Conservation (phyloP, 768 basidiomycete genomes). For the Termitomyces sp. region DNA sequence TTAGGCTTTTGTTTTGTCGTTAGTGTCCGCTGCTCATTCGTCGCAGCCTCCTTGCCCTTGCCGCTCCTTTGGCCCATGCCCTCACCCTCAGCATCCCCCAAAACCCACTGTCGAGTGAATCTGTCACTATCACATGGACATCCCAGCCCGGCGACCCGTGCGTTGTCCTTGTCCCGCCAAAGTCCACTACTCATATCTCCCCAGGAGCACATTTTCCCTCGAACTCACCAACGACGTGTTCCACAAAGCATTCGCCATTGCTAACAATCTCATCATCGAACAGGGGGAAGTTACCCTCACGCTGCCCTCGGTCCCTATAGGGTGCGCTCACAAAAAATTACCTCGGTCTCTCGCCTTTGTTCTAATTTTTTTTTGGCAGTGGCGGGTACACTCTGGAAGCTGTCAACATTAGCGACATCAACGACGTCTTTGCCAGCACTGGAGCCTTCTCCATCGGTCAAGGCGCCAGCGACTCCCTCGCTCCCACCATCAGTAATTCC, state of each 20-base stretch:
- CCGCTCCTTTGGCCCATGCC: conserved; percentile 44
- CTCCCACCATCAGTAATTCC: conserved; percentile 9
- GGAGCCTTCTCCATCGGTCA: conserved; percentile 38
- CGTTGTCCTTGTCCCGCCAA: conserved; percentile 15
- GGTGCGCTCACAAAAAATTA: conserved; percentile 28
- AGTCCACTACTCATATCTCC: background rate
- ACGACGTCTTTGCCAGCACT: conserved; percentile 34
- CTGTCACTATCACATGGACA: conserved; percentile 44
- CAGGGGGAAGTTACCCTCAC: conserved; percentile 27
- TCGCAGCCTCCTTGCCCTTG: conserved; percentile 36
- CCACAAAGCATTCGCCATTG: conserved; percentile 50
- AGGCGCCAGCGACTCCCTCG: conserved; percentile 7
- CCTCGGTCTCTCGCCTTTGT: background rate
- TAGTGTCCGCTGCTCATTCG: background rate
- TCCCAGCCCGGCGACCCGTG: conserved; percentile 36
- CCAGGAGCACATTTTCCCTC: conserved; percentile 32
- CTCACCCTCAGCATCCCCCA: conserved; percentile 35
- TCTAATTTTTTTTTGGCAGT: conserved; percentile 21
- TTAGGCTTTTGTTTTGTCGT: background rate
- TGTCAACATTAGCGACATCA: conserved; percentile 40
- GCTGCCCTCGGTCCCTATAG: conserved; percentile 41
- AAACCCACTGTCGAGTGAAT: conserved; percentile 25
- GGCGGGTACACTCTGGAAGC: conserved; percentile 44
- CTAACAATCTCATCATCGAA: conserved; percentile 43
- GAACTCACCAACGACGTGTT: conserved; percentile 45